Conservation (phyloP, 257 asterid genomes). For the Misopates orontium region DNA sequence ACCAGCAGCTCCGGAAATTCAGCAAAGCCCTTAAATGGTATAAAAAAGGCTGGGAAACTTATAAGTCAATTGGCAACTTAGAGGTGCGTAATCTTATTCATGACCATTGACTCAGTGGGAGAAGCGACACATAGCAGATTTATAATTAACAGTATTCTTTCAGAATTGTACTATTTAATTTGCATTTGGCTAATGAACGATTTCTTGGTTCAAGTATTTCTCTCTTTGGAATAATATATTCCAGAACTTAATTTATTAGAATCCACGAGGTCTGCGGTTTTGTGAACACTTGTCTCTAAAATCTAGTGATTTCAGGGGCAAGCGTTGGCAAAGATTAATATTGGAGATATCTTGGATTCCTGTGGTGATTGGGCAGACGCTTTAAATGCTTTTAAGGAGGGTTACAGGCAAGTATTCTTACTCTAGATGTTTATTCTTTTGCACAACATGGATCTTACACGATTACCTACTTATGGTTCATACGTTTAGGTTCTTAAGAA, state of each 20-base stretch:
- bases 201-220: not conserved
- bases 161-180: not conserved
- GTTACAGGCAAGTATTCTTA: conserved; percentile 57
- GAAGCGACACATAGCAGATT: not conserved
- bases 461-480: conserved; percentile 3
- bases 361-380: conserved; percentile 71
- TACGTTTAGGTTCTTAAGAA: conserved; percentile 3
- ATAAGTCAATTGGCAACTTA: conserved; percentile 67
- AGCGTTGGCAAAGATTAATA: conserved; percentile 78
- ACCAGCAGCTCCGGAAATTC: conserved; percentile 70
- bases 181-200: conserved; percentile 10
- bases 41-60: conserved; percentile 72
- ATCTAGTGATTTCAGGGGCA: conserved; percentile 69
- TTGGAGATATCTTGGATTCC: conserved; percentile 77
- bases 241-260: conserved; percentile 2
- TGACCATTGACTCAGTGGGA: conserved; percentile 20
- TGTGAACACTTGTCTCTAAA: conserved; percentile 22
- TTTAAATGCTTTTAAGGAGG: conserved; percentile 73
- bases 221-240: not conserved
- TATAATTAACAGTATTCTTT: conserved; percentile 12
- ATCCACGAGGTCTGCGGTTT: conserved; percentile 13
- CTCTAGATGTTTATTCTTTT: conserved; percentile 11
- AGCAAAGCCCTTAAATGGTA: conserved; percentile 77
- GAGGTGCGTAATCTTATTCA: conserved; percentile 59
- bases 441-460: conserved; percentile 7